These are phyloP conservation scores for Anisodus tanguticus DNA, from an alignment of 257 asterid genomes.

Conservation along the genomic window DNA sequence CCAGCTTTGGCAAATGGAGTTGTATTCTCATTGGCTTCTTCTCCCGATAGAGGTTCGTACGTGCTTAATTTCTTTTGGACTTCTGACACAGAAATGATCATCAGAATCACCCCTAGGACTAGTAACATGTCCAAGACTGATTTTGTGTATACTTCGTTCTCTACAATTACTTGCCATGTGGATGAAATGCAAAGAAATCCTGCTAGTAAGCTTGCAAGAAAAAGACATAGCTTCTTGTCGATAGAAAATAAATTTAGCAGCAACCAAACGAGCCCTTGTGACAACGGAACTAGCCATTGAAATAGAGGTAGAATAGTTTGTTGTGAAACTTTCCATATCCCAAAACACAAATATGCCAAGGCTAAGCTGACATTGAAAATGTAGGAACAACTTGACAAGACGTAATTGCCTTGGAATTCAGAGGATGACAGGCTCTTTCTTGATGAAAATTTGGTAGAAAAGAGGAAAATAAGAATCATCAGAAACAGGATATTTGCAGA, in stretches of 20 bases:
- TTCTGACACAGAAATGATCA: slow-evolving; percentile 25
- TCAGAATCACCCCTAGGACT: slow-evolving; percentile 33
- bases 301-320: slow-evolving; percentile 31
- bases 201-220: slow-evolving; percentile 30
- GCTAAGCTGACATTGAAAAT: slow-evolving; percentile 31
- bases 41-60: slow-evolving; percentile 33
- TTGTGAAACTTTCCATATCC: slow-evolving; percentile 22
- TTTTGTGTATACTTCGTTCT: slow-evolving; percentile 3
- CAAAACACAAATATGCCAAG: slow-evolving; percentile 29
- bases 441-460: not conserved
- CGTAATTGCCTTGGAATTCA: slow-evolving; percentile 4
- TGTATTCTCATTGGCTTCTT: not conserved
- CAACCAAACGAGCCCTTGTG: slow-evolving; percentile 38
- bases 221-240: slow-evolving; percentile 29
- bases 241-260: slow-evolving; percentile 16
- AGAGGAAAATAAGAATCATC: slow-evolving; percentile 18
- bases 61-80: not conserved
- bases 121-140: slow-evolving; percentile 30
- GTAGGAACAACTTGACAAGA: slow-evolving; percentile 25
- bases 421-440: not conserved
- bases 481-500: slow-evolving; percentile 33
- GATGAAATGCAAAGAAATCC: slow-evolving; percentile 36
- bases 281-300: slow-evolving; percentile 31
- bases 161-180: slow-evolving; percentile 7
- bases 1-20: slow-evolving; percentile 46